Evolutionary conservation across 345 rosid species (phyloP).

Genomic region (Carallia pectinifolia): DNA sequence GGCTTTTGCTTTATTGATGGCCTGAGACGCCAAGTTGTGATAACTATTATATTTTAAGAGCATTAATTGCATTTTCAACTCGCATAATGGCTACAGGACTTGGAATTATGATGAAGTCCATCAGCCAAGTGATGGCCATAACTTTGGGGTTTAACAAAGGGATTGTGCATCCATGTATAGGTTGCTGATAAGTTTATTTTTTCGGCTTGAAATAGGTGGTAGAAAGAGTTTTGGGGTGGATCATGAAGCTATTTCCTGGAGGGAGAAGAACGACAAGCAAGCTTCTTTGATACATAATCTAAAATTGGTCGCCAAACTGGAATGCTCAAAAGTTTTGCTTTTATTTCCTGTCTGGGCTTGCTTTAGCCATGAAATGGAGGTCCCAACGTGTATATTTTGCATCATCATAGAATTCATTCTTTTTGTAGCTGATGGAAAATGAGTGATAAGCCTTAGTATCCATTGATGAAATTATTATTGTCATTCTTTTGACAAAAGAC

Average conservation of each 20-base stretch:
- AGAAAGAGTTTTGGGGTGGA: conserved; percentile 98
- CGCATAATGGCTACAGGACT: too few relatives aligned
- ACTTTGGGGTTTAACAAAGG: too few relatives aligned
- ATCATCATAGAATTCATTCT: conserved; percentile 36
- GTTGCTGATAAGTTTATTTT: neutral
- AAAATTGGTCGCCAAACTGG: conserved; percentile 9
- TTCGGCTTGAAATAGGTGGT: conserved; percentile 60
- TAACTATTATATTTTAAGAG: too few relatives aligned
- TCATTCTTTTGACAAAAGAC: conserved; percentile 25
- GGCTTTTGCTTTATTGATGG: too few relatives aligned
- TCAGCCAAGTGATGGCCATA: too few relatives aligned
- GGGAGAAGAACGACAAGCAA: conserved; percentile 90
- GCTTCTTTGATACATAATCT: conserved; percentile 45
- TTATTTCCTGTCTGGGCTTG: neutral
- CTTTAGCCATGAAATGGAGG: conserved; percentile 29
- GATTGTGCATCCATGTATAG: neutral
- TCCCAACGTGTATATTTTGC: conserved; percentile 38
- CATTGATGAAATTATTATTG: conserved; percentile 7
- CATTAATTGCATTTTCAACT: too few relatives aligned
- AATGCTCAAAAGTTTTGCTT: neutral
- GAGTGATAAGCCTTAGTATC: conserved; percentile 14
- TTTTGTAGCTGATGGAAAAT: conserved; percentile 27
- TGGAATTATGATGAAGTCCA: too few relatives aligned
- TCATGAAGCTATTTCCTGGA: conserved; percentile 96
- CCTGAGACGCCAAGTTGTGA: too few relatives aligned